phyloP scores from a whole-genome alignment of 2,329 filamentous ascomycete genomes.

The Diplodia mutila region DNA sequence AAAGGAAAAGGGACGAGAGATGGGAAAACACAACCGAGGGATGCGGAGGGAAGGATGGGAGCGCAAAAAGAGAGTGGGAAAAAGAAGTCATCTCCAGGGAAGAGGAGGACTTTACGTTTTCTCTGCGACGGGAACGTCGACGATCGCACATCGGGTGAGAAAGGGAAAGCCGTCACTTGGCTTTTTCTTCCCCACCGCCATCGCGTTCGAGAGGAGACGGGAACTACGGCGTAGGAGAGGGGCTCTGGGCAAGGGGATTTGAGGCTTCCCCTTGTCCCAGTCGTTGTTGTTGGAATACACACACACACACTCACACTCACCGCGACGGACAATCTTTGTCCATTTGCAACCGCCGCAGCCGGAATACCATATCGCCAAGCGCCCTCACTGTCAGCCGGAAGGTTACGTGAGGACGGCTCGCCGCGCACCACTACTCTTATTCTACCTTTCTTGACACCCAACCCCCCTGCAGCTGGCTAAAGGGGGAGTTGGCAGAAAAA shows the following conservation, averaged over 20 bases:
- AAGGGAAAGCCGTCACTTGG: not conserved
- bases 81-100: not conserved
- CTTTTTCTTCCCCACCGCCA: not conserved
- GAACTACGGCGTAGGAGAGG: not conserved
- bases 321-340: not conserved
- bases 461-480: not conserved
- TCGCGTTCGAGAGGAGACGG: not conserved
- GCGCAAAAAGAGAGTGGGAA: not conserved
- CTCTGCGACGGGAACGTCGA: not conserved
- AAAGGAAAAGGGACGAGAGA: not conserved
- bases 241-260: not conserved
- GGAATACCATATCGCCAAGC: not conserved
- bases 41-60: not conserved
- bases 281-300: conserved; percentile 1
- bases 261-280: not conserved
- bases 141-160: no score
- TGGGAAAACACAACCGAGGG: not conserved
- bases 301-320: not conserved
- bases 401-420: not conserved
- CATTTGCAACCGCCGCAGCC: not conserved
- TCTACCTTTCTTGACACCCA: not conserved
- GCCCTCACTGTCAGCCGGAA: not conserved
- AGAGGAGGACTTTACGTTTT: not conserved
- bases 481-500: not conserved
- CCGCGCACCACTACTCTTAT: not conserved